phyloP scores from a whole-genome alignment of 1,284 basidiomycete genomes.

The Hypsizygus ulmarius region DNA sequence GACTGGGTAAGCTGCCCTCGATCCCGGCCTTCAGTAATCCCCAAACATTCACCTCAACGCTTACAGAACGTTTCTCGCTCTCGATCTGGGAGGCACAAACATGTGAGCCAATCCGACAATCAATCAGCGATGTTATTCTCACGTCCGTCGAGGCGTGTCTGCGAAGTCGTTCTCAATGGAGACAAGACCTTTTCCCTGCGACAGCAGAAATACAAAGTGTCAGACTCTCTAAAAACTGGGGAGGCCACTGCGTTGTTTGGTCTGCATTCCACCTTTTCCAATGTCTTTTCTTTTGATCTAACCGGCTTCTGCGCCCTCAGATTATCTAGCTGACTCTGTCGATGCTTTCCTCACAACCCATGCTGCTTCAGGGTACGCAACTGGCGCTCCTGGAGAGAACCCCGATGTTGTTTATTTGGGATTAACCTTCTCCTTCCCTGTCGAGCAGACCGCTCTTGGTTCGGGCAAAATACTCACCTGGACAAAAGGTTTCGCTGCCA shows the following conservation, averaged over 20 bases:
- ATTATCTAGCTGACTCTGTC: slow-evolving; percentile 96
- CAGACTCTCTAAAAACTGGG: slow-evolving; percentile 86
- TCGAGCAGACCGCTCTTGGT: slow-evolving; percentile 92
- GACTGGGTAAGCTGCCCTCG: slow-evolving; percentile 65
- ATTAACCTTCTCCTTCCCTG: slow-evolving; percentile 96
- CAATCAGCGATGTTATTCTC: not conserved
- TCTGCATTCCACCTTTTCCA: slow-evolving; percentile 35
- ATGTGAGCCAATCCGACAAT: slow-evolving; percentile 55
- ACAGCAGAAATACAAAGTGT: slow-evolving; percentile 94
- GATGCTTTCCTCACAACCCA: slow-evolving; percentile 82
- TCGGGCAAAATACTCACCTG: slow-evolving; percentile 89
- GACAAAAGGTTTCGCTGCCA: slow-evolving; percentile 96
- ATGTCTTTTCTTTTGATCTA: slow-evolving; percentile 2
- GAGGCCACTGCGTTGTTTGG: slow-evolving; percentile 83
- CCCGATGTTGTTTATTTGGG: slow-evolving; percentile 72
- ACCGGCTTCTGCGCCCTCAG: slow-evolving; percentile 36
- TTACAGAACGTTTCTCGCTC: slow-evolving; percentile 83
- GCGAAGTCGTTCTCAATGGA: slow-evolving; percentile 88
- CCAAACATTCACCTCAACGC: slow-evolving; percentile 7
- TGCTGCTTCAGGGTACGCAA: slow-evolving; percentile 37
- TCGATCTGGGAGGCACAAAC: slow-evolving; percentile 95
- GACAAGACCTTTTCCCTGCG: slow-evolving; percentile 85
- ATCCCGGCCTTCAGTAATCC: slow-evolving; percentile 6
- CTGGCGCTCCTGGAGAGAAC: slow-evolving; percentile 22
- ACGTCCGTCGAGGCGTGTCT: slow-evolving; percentile 70